Evolutionary conservation across 2,329 filamentous ascomycete genomes (phyloP).

Genomic region (Exserohilum turcica): DNA sequence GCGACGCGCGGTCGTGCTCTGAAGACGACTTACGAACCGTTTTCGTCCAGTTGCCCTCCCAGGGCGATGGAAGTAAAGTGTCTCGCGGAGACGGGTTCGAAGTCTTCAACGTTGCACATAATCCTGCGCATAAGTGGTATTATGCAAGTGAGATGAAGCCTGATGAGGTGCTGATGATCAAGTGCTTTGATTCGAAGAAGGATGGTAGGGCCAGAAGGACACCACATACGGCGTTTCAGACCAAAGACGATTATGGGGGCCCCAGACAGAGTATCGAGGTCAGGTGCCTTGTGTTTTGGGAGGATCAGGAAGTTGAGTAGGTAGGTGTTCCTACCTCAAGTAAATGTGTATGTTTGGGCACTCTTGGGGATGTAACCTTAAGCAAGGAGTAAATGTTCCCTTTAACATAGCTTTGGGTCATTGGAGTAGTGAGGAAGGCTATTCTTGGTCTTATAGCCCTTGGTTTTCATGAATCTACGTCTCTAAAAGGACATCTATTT

Average conservation of each 20-base stretch:
- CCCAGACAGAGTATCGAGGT: conserved; percentile 45
- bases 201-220: conserved; percentile 43
- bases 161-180: conserved; percentile 42
- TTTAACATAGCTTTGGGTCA: too few relatives aligned
- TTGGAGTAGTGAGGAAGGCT: too few relatives aligned
- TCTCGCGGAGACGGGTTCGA: too few relatives aligned
- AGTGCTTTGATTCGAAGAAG: conserved; percentile 44
- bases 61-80: too few relatives aligned
- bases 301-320: conserved; percentile 12
- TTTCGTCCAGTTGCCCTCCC: too few relatives aligned
- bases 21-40: conserved; percentile 26
- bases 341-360: too few relatives aligned
- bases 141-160: conserved; percentile 37
- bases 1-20: conserved; percentile 35
- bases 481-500: too few relatives aligned
- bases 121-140: conserved; percentile 29
- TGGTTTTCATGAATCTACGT: too few relatives aligned
- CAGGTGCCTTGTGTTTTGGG: conserved; percentile 42
- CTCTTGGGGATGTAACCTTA: too few relatives aligned
- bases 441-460: too few relatives aligned
- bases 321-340: too few relatives aligned
- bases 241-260: conserved; percentile 33
- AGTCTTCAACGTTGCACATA: neutral
- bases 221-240: conserved; percentile 44
- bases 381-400: too few relatives aligned